These are phyloP conservation scores for Astrothelium macrocarpum DNA, from an alignment of 495 filamentous ascomycete species.

Conservation along the genomic window DNA sequence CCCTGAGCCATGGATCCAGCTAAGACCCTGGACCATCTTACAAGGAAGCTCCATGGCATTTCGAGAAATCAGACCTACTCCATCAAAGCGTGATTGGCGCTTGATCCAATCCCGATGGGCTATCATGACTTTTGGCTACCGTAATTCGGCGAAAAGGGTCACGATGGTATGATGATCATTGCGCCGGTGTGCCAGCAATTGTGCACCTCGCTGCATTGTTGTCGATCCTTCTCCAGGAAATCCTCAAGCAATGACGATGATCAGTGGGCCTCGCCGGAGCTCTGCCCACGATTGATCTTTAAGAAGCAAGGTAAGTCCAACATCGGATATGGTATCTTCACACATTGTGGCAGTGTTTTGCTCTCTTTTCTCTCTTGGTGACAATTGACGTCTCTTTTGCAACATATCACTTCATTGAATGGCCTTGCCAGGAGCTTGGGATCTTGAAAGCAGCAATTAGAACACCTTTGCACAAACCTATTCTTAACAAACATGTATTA, in stretches of 20 bases:
- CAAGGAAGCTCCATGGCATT: background rate
- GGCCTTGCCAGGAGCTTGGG: conserved; percentile 3
- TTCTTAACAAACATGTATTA: background rate
- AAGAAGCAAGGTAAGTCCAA: background rate
- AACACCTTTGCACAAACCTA: background rate
- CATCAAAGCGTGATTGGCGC: background rate
- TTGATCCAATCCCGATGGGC: background rate
- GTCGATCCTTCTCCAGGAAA: background rate
- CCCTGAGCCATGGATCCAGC: background rate
- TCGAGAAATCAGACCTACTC: background rate
- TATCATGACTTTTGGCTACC: background rate
- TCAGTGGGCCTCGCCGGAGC: background rate
- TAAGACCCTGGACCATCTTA: background rate
- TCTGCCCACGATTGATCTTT: background rate
- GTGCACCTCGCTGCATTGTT: background rate
- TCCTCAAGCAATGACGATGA: background rate
- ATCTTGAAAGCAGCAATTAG: background rate
- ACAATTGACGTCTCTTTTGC: background rate
- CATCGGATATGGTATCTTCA: background rate
- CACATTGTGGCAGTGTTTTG: background rate
- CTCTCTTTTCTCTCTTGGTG: background rate
- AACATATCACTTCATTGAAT: background rate
- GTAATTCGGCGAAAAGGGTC: background rate
- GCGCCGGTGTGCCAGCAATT: background rate
- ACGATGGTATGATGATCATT: background rate